phyloP scores from a whole-genome alignment of 2,329 filamentous ascomycete species.

The Metarhizium brunneum region DNA sequence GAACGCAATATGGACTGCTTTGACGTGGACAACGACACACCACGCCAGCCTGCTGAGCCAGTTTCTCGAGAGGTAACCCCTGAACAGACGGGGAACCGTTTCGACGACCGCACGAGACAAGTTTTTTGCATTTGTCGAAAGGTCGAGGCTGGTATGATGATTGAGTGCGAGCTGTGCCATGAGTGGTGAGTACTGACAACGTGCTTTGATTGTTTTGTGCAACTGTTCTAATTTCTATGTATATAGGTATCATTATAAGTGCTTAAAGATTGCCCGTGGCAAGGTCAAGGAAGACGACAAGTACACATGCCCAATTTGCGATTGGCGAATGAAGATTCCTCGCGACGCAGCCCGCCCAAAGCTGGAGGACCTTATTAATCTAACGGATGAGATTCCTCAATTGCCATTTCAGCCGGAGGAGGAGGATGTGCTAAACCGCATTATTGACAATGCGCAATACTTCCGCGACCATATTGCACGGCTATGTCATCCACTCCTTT shows the following conservation, averaged over 20 bases:
- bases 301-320: slow-evolving; percentile 96
- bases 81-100: slow-evolving; percentile 41
- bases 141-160: slow-evolving; percentile 97
- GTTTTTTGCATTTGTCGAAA: slow-evolving; percentile 96
- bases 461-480: slow-evolving; percentile 76
- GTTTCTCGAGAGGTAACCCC: slow-evolving; percentile 71
- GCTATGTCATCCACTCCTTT: slow-evolving; percentile 73
- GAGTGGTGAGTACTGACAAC: slow-evolving; percentile 64
- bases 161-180: slow-evolving; percentile 95
- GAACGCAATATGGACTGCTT: slow-evolving; percentile 88
- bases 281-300: slow-evolving; percentile 98
- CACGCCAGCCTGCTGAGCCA: slow-evolving; percentile 82
- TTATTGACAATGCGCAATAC: slow-evolving; percentile 73
- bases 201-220: background rate
- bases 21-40: slow-evolving; percentile 74
- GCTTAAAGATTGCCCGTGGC: slow-evolving; percentile 90
- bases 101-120: slow-evolving; percentile 58
- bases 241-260: slow-evolving; percentile 89
- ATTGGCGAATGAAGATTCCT: slow-evolving; percentile 94
- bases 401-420: slow-evolving; percentile 95
- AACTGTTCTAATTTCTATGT: background rate
- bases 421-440: slow-evolving; percentile 74
- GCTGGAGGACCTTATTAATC: slow-evolving; percentile 75
- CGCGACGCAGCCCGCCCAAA: slow-evolving; percentile 93
- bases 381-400: slow-evolving; percentile 71